phyloP scores from a whole-genome alignment of 495 filamentous ascomycete genomes.

The Hypomontagnella monticulosa region DNA sequence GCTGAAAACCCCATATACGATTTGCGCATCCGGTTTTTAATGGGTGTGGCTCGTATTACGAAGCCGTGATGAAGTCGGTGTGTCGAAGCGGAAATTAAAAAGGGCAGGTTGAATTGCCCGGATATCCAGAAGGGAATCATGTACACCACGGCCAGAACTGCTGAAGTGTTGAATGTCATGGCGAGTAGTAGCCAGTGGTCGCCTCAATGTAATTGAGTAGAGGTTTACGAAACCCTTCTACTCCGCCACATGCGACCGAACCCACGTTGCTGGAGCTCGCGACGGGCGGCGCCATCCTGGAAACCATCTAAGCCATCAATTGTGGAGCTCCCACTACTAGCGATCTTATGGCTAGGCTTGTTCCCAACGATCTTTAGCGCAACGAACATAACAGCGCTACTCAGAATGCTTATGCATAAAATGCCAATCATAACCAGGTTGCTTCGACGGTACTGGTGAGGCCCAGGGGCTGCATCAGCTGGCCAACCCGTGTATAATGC shows the following conservation, averaged over 20 bases:
- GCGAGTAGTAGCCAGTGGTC: constrained; percentile 15
- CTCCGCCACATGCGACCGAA: constrained; percentile 68
- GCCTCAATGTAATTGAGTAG: constrained; percentile 2
- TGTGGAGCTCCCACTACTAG: constrained; percentile 49
- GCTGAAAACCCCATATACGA: constrained; percentile 37
- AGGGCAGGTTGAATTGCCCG: constrained; percentile 47
- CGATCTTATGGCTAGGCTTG: constrained; percentile 55
- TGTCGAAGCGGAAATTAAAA: constrained; percentile 38
- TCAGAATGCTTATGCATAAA: constrained; percentile 76
- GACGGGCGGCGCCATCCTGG: constrained; percentile 74
- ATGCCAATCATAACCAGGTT: constrained; percentile 91
- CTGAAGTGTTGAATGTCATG: constrained; percentile 43
- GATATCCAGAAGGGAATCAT: constrained; percentile 10
- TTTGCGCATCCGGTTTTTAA: constrained; percentile 34
- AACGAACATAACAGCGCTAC: constrained; percentile 72
- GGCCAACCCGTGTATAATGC: constrained; percentile 89
- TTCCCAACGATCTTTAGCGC: constrained; percentile 71
- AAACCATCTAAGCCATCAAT: constrained; percentile 59
- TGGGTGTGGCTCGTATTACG: constrained; percentile 31
- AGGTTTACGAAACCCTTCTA: constrained; percentile 19
- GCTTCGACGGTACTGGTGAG: constrained; percentile 80
- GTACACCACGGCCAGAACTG: constrained; percentile 19
- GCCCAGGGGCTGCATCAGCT: constrained; percentile 71
- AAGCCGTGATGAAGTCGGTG: constrained; percentile 31
- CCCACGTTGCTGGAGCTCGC: constrained; percentile 74